Evolutionary conservation across 1,284 basidiomycete species (phyloP).

Genomic region (Moniliella sp.): DNA sequence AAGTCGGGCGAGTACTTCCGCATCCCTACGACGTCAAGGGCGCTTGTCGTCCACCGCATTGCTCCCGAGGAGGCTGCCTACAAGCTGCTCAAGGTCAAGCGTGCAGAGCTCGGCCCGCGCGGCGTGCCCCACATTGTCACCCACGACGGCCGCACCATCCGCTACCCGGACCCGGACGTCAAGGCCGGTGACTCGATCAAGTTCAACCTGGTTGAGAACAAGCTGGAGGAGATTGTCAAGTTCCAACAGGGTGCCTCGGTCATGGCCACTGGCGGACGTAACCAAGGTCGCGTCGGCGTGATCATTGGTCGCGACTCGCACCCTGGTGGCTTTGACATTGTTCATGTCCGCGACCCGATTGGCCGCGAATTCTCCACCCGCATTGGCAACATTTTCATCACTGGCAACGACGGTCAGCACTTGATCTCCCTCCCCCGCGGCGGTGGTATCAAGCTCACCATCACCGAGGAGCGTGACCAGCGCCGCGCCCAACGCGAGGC

Average conservation of each 20-base stretch:
- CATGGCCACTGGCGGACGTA: slow-evolving; percentile 94
- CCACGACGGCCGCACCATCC: slow-evolving; percentile 97
- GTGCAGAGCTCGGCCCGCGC: slow-evolving; percentile 70
- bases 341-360: slow-evolving; percentile 77
- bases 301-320: slow-evolving; percentile 92
- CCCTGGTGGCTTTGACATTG: slow-evolving; percentile 71
- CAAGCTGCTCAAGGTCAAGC: slow-evolving; percentile 92
- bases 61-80: slow-evolving; percentile 87
- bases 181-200: slow-evolving; percentile 93
- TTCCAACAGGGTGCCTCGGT: slow-evolving; percentile 95
- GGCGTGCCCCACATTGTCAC: slow-evolving; percentile 93
- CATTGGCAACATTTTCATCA: slow-evolving; percentile 89
- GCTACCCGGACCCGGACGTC: slow-evolving; percentile 90
- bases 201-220: slow-evolving; percentile 82
- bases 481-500: too few relatives aligned
- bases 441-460: slow-evolving; percentile 72
- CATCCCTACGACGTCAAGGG: slow-evolving; percentile 90
- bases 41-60: slow-evolving; percentile 97
- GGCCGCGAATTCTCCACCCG: slow-evolving; percentile 55
- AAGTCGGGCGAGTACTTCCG: slow-evolving; percentile 99
- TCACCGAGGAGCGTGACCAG: slow-evolving; percentile 37
- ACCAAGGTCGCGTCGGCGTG: slow-evolving; percentile 93
- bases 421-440: slow-evolving; percentile 94
- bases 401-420: slow-evolving; percentile 80
- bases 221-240: slow-evolving; percentile 79